These are phyloP conservation scores for Carex cristatella DNA, from an alignment of 176 grass and related monocot genomes.

Conservation along the genomic window DNA sequence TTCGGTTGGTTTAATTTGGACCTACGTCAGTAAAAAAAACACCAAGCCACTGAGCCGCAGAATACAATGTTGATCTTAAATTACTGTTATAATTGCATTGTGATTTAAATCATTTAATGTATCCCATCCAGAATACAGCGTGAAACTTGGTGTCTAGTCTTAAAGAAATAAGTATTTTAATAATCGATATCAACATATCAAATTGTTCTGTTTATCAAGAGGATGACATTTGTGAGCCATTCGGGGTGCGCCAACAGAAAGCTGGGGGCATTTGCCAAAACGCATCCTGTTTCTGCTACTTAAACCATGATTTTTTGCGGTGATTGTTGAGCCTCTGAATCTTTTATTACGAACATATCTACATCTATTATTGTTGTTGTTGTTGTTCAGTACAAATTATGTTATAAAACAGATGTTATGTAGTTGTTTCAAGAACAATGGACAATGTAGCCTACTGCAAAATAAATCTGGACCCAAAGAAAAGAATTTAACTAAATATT, in stretches of 20 bases:
- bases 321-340: neutral
- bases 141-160: neutral
- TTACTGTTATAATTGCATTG: neutral
- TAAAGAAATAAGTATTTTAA: neutral
- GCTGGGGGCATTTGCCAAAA: neutral
- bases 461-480: neutral
- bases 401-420: neutral
- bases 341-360: neutral
- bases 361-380: too few relatives aligned
- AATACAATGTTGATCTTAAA: neutral
- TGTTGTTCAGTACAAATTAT: too few relatives aligned
- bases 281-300: neutral
- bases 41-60: neutral
- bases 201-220: neutral
- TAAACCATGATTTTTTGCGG: neutral
- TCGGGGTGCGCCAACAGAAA: neutral
- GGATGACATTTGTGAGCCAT: neutral
- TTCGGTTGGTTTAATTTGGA: neutral
- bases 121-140: neutral
- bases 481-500: neutral
- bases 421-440: neutral
- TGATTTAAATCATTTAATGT: neutral
- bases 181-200: neutral
- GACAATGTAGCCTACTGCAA: neutral
- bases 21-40: neutral